Percentiles rank a stretch among this genome's conserved stretches.
Conservation (phyloP, 176 grass and related monocot species). For the Aegilops umbellulata region DNA sequence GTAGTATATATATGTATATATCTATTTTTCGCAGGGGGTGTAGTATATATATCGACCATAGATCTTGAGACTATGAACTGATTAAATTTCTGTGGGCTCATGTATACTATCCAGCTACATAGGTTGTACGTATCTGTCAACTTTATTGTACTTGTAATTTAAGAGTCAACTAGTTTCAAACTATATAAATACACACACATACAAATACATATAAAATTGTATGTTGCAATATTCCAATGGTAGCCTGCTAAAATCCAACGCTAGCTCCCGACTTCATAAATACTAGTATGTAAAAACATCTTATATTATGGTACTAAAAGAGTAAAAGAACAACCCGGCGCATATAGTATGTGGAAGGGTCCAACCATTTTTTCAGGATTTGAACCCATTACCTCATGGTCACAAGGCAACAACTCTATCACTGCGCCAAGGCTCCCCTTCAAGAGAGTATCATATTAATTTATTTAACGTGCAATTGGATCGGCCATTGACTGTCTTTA, state of each 20-base stretch:
- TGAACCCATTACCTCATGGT: too few species aligned
- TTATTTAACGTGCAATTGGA: not conserved
- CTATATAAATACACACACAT: not conserved
- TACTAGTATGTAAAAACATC: not conserved
- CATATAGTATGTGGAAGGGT: too few species aligned
- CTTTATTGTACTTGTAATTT: conserved; percentile 24
- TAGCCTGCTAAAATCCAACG: conserved; percentile 31
- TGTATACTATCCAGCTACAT: not conserved
- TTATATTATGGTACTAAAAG: too few species aligned
- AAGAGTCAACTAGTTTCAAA: conserved; percentile 7
- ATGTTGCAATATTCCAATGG: not conserved
- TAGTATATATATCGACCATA: too few species aligned
- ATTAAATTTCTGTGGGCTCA: not conserved
- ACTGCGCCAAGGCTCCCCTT: too few species aligned
- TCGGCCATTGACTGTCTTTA: conserved; percentile 28
- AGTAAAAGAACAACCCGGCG: too few species aligned
- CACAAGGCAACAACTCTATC: too few species aligned
- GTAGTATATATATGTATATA: not conserved
- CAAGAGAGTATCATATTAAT: not conserved
- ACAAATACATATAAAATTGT: too few species aligned
- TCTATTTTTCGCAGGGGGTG: too few species aligned
- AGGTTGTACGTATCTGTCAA: conserved; percentile 10
- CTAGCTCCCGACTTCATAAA: not conserved
- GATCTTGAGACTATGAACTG: not conserved
- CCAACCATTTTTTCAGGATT: too few species aligned